Evolutionary conservation across 768 basidiomycete genomes (phyloP), one percentile per base, ranked within the genome.

Genomic region (Naganishia vaughanmartiniae): DNA sequence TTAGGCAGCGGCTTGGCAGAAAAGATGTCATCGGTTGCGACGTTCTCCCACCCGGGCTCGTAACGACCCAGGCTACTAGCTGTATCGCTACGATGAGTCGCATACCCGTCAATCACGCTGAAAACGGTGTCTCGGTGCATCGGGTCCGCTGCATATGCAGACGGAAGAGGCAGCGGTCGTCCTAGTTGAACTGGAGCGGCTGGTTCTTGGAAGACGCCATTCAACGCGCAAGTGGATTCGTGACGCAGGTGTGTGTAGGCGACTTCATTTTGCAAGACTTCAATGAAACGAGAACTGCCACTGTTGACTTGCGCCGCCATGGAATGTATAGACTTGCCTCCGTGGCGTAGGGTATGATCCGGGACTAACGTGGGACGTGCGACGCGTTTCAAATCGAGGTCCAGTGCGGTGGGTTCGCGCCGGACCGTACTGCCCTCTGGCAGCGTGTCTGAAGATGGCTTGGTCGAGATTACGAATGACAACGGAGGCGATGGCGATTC

Each of bases 51-150:
- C 3, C 55, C 26, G 19, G 30, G 31, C 6, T 39, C 31, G 33
- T 65, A 17, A 36, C 26, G 21, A n/a, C 36, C 60, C 17, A 28
- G 19, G 60, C 31, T 34, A 56, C 48, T 46, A 1, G 12, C 45
- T 17, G n/a, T 26, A 30, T 66, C 65, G 7, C 67, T 39, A 10
- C 56, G 51, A 48, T 51, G 10, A n/a, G 34, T 28, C 42, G 53
- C 68, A 58, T 72, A 72, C 28, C 54, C 63, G 24, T 66, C 54
- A 19, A 72, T 72, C 11, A 72, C 56, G 46, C 57, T 69, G 42
- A 58, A 57, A 11, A 72, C 58, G 19, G 72, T 72, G 54, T 72
- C 72, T 3, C 72, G 60, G 4, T 12, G 67, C 51, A 36, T 15
- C 3, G 24, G 12, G 12, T 5, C 12, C 7, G 28, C 7, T 34